Evolutionary conservation across 1,284 basidiomycete species (phyloP), one percentile per base, ranked within the genome.

Genomic region (Macrocystidia cucumis): DNA sequence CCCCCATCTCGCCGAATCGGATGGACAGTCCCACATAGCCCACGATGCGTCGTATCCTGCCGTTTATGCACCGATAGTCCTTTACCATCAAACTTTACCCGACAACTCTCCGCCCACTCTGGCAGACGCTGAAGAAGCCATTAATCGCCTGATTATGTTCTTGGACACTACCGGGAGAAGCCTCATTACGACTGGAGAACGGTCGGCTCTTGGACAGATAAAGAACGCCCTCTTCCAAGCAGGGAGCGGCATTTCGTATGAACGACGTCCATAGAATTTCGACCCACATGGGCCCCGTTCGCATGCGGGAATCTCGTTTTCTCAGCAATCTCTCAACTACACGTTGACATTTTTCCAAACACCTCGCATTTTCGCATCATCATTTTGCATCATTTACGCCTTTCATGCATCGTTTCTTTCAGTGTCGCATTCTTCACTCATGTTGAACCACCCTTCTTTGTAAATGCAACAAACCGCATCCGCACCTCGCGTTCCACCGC

Each of bases 131-230:
- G 69, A 77, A 40, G 61, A 62, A 4, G 65, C 70, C 14, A 51
- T 76, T 41, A 64, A 67, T 44, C 65, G 59, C 40, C 53, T 80
- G 39, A 63, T 74, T 36, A 34, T 53, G 17, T 79, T 65, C 40
- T 48, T 78, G 40, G 67, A 75, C 47, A 59, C 59, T n/a, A 55
- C 55, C 23, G 56, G 56, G 22, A 54, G 54, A 13, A 45, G 53
- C n/a, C 48, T 73, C n/a, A 42, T 74, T 41, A 57, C 58, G n/a
- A 34, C 42, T 2, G 47, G 60, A 3, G 68, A 76, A 40, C 60
- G 65, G 21, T 46, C 56, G n/a, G 47, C 49, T 8, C 60, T 79
- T 16, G 42, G 51, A 7, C 56, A 62, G 27, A 60, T 78, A 43
- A 74, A 73, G 46, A 55, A 45, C 29, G 60, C 59, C 5, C 52